Conservation (phyloP, 352 stramenopile species). For the Elongisporangium undulatum region DNA sequence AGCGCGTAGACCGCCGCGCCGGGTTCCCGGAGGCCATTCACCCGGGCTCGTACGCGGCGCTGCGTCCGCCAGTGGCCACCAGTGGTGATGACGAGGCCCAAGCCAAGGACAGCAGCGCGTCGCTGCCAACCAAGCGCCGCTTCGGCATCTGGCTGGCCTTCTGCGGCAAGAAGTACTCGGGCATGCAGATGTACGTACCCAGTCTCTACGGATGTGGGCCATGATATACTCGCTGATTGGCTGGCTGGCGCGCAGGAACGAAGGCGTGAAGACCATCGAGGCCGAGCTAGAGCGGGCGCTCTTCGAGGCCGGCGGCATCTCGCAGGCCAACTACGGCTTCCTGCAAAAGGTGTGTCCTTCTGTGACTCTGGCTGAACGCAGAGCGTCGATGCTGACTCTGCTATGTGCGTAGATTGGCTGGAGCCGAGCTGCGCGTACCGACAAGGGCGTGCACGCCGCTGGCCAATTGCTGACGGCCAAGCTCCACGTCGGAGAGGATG, state of each 20-base stretch:
- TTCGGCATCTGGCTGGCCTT: conserved; percentile 87
- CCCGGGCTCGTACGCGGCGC: conserved; percentile 73
- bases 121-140: conserved; percentile 35
- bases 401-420: conserved; percentile 58
- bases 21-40: conserved; percentile 63
- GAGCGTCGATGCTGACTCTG: background rate
- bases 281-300: conserved; percentile 86
- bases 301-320: conserved; percentile 83
- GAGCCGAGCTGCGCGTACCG: conserved; percentile 84
- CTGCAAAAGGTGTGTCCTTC: conserved; percentile 58
- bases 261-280: conserved; percentile 87
- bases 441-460: conserved; percentile 90
- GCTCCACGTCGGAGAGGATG: conserved; percentile 76
- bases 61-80: conserved; percentile 14
- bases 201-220: background rate
- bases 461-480: conserved; percentile 84
- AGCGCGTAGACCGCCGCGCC: conserved; percentile 39
- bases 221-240: background rate
- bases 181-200: conserved; percentile 78
- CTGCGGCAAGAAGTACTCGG: conserved; percentile 87
- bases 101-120: background rate
- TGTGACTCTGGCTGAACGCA: background rate
- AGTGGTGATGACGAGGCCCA: background rate
- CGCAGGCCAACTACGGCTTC: conserved; percentile 88
- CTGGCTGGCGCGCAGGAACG: conserved; percentile 42